phyloP scores from a whole-genome alignment of 2,329 filamentous ascomycete genomes.

The Alternaria brassicicola region DNA sequence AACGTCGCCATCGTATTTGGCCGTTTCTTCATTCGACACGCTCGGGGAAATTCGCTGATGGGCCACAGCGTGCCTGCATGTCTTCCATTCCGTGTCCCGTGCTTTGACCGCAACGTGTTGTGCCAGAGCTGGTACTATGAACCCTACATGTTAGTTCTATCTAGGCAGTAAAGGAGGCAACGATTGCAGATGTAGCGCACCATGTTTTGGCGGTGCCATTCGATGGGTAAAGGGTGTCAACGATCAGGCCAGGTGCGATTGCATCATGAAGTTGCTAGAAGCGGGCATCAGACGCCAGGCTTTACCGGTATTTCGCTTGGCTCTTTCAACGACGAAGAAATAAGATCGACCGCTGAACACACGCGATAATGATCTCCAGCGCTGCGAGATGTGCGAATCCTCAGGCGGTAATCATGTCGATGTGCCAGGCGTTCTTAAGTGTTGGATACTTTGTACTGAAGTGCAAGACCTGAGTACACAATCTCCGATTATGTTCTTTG shows the following conservation, averaged over 20 bases:
- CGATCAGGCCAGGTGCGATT: background rate
- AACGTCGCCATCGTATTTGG: background rate
- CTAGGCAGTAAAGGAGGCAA: background rate
- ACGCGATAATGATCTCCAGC: background rate
- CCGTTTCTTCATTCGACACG: background rate
- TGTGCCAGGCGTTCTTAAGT: background rate
- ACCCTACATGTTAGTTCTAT: background rate
- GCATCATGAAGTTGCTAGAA: background rate
- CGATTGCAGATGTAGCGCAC: background rate
- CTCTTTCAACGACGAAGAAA: background rate
- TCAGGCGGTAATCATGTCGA: background rate
- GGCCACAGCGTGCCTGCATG: background rate
- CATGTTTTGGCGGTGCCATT: background rate
- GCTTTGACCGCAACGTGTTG: background rate
- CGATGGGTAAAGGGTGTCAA: background rate
- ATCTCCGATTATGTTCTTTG: no score
- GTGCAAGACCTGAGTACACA: background rate
- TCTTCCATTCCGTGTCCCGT: background rate
- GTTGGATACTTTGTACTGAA: background rate
- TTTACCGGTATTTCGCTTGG: background rate
- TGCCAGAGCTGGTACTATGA: background rate
- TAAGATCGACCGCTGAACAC: background rate
- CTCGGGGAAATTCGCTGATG: background rate
- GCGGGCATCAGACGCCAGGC: background rate
- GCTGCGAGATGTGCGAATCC: background rate